phyloP scores from a whole-genome alignment of 345 rosid species.

The Gossypium herbaceum region DNA sequence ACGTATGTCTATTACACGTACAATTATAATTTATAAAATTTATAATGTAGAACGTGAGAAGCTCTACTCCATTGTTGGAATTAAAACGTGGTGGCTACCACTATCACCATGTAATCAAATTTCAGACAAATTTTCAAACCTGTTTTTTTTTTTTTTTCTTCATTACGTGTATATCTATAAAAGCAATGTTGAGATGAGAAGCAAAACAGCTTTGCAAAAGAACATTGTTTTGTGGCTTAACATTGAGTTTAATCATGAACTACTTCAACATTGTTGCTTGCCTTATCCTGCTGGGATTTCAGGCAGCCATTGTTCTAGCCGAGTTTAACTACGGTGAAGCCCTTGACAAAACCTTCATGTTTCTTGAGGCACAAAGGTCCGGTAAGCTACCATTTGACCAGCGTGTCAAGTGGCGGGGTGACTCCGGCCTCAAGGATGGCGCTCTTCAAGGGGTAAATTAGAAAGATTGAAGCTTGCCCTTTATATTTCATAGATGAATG shows the following conservation, averaged over 20 bases:
- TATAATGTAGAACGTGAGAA: slow-evolving; percentile 45
- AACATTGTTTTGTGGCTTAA: background rate
- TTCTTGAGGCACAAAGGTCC: slow-evolving; percentile 66
- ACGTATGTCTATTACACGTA: background rate
- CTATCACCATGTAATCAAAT: slow-evolving; percentile 17
- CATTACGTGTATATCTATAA: slow-evolving; percentile 1
- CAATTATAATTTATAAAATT: background rate
- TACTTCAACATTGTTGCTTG: slow-evolving; percentile 19
- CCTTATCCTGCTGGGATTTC: slow-evolving; percentile 20
- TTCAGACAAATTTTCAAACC: slow-evolving; percentile 11
- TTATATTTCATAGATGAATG: background rate
- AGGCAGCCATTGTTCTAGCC: slow-evolving; percentile 24
- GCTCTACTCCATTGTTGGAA: slow-evolving; percentile 25
- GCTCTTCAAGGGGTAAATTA: slow-evolving; percentile 46
- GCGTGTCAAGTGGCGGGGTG: slow-evolving; percentile 60
- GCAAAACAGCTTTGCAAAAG: background rate
- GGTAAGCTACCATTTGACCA: slow-evolving; percentile 45
- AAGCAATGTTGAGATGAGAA: background rate
- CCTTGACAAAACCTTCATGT: slow-evolving; percentile 58
- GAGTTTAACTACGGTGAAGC: slow-evolving; percentile 48
- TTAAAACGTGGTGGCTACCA: slow-evolving; percentile 51
- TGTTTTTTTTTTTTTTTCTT: background rate
- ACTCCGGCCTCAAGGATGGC: slow-evolving; percentile 62
- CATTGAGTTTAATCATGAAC: slow-evolving; percentile 13
- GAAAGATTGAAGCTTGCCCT: background rate